These are phyloP conservation scores for Leishmania mexicana DNA, from an alignment of 208 protist genomes.

Conservation along the genomic window DNA sequence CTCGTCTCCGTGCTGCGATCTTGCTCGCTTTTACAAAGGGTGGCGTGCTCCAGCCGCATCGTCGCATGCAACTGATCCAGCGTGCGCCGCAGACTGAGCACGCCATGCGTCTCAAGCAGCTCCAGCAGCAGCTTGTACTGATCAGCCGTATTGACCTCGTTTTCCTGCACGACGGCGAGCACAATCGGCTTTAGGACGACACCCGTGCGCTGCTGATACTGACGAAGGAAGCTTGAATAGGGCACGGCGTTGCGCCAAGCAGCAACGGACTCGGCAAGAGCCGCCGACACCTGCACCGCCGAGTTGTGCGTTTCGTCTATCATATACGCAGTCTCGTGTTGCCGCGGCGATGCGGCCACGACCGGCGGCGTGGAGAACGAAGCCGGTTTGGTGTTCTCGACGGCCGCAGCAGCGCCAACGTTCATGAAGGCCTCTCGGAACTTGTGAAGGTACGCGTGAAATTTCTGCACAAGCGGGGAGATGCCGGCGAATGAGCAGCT, in stretches of 20 bases:
- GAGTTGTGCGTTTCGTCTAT: slow-evolving; percentile 44
- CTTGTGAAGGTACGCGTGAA: slow-evolving; percentile 82
- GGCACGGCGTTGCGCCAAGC: slow-evolving; percentile 42
- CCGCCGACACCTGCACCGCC: slow-evolving; percentile 38
- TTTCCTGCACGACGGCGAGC: slow-evolving; percentile 92
- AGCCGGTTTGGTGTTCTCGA: not conserved
- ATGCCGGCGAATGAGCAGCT: slow-evolving; percentile 93
- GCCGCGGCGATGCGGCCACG: not conserved
- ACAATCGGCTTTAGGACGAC: slow-evolving; percentile 58
- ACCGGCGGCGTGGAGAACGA: not conserved
- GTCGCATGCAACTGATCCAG: slow-evolving; percentile 70
- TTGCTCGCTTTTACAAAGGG: not conserved
- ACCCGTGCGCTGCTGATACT: slow-evolving; percentile 21
- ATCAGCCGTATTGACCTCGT: slow-evolving; percentile 94
- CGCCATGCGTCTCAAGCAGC: slow-evolving; percentile 73
- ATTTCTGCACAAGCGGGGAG: slow-evolving; percentile 71
- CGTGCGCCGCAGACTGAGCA: slow-evolving; percentile 87
- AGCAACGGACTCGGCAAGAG: slow-evolving; percentile 43
- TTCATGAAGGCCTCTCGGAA: slow-evolving; percentile 32
- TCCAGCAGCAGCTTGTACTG: slow-evolving; percentile 87
- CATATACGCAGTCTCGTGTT: slow-evolving; percentile 10
- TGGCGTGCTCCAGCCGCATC: slow-evolving; percentile 45
- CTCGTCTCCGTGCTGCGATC: slow-evolving; percentile 6
- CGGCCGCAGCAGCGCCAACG: not conserved
- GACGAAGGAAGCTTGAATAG: slow-evolving; percentile 22